These are phyloP conservation scores for Cucumis hystrix DNA, from an alignment of 306 rosid genomes.

Conservation along the genomic window DNA sequence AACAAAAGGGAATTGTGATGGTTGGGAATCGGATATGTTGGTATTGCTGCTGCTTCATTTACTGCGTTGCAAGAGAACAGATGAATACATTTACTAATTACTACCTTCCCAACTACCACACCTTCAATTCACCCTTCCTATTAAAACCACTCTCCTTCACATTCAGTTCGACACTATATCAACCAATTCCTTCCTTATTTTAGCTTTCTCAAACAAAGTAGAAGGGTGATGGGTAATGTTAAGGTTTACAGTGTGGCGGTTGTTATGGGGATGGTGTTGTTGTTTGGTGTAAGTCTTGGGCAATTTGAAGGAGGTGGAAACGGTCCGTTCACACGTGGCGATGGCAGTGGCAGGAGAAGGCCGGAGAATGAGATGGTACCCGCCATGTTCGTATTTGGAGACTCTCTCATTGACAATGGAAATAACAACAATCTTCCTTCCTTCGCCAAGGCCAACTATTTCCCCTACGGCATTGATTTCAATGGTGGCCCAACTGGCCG, in stretches of 20 bases:
- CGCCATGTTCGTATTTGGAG: constrained; percentile 89
- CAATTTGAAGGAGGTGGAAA: constrained; percentile 15
- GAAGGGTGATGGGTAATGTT: constrained; percentile 25
- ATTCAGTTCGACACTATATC: not conserved
- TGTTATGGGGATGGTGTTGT: constrained; percentile 5
- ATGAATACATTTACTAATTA: constrained; percentile 54
- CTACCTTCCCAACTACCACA: constrained; percentile 38
- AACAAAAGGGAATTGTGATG: not conserved
- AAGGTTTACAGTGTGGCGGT: constrained; percentile 8
- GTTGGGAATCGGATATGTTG: not conserved
- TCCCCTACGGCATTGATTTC: constrained; percentile 89
- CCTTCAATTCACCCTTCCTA: constrained; percentile 1
- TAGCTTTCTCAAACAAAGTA: no score
- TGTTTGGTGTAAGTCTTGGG: constrained; percentile 12
- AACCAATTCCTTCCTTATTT: no score
- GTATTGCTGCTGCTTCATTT: constrained; percentile 8
- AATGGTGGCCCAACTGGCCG: constrained; percentile 83
- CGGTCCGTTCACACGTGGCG: not conserved
- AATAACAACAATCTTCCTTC: constrained; percentile 80
- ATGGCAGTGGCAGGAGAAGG: not conserved
- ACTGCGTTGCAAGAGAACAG: constrained; percentile 31
- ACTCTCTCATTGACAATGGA: constrained; percentile 88
- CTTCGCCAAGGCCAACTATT: constrained; percentile 84
- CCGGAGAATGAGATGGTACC: constrained; percentile 42
- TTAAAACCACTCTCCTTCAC: constrained; percentile 6